A percentile compares a stretch with the other conserved stretches of the same genome.
These are phyloP conservation scores for Ephemerocybe angulata DNA, from an alignment of 768 basidiomycete genomes.

Conservation along the genomic window DNA sequence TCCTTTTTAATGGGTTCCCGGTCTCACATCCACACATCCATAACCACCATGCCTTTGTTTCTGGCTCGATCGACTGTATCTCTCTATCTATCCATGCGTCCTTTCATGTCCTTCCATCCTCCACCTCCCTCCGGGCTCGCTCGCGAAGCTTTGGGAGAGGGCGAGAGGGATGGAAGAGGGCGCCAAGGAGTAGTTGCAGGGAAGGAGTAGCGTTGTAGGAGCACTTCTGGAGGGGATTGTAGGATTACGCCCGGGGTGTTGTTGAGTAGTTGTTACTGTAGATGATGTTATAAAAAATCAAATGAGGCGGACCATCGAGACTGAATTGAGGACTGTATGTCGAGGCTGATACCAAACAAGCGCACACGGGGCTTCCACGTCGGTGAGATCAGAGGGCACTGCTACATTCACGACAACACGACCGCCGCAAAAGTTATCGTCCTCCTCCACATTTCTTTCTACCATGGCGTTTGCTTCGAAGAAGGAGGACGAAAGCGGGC, in stretches of 20 bases:
- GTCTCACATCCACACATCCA: conserved; percentile 14
- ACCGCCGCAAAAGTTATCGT: conserved; percentile 11
- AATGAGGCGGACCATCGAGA: neutral
- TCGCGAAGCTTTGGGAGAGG: conserved; percentile 37
- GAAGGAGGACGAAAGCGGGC: conserved; percentile 94
- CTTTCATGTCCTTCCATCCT: conserved; percentile 66
- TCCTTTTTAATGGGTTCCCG: conserved; percentile 14
- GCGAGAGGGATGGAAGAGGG: conserved; percentile 71
- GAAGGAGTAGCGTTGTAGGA: conserved; percentile 11
- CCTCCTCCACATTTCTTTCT: conserved; percentile 12
- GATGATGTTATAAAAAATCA: neutral
- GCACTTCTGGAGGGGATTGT: conserved; percentile 3
- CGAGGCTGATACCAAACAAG: conserved; percentile 25
- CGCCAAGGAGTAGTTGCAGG: conserved; percentile 41
- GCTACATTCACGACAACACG: conserved; percentile 8
- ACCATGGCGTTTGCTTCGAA: conserved; percentile 73
- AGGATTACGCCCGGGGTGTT: neutral
- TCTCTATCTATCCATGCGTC: conserved; percentile 15
- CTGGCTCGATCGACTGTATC: neutral
- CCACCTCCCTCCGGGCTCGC: conserved; percentile 42
- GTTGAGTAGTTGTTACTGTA: conserved; percentile 3
- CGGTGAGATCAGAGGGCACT: conserved; percentile 14
- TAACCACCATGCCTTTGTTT: conserved; percentile 10
- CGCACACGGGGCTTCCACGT: conserved; percentile 43
- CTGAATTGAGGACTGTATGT: neutral